Percentiles rank a stretch among this genome's conserved stretches.
Evolutionary conservation across 345 rosid genomes (phyloP).

Genomic region (Pistacia atlantica): DNA sequence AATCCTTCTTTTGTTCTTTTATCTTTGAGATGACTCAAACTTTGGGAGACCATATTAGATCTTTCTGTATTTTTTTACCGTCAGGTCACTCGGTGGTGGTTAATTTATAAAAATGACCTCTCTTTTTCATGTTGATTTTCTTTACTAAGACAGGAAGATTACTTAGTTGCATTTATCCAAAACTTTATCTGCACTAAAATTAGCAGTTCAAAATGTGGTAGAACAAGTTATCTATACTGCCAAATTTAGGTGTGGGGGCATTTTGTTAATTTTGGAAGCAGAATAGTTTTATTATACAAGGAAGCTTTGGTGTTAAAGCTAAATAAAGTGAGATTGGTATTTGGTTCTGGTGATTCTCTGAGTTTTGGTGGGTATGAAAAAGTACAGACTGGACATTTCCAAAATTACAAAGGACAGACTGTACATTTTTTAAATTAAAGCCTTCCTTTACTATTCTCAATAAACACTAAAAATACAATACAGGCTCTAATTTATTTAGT

Average conservation of each 20-base stretch:
- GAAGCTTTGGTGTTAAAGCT: conserved; percentile 9
- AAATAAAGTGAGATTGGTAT: not conserved
- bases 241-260: not conserved
- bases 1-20: too few relatives aligned
- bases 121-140: not conserved
- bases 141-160: not conserved
- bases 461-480: too few relatives aligned
- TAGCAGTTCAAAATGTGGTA: not conserved
- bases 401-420: not conserved
- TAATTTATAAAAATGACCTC: too few relatives aligned
- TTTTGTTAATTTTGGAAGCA: not conserved
- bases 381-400: not conserved
- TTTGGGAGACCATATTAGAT: too few relatives aligned
- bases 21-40: too few relatives aligned
- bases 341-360: not conserved
- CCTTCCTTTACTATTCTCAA: too few relatives aligned
- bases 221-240: not conserved
- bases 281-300: not conserved
- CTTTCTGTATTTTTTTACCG: too few relatives aligned
- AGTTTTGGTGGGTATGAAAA: not conserved
- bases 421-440: too few relatives aligned
- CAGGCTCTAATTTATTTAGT: too few relatives aligned
- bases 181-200: not conserved
- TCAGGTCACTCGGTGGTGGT: too few relatives aligned
- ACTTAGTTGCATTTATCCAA: too few relatives aligned